These are phyloP conservation scores for Termitomyces sp. DNA, from an alignment of 768 basidiomycete species.

Conservation along the genomic window DNA sequence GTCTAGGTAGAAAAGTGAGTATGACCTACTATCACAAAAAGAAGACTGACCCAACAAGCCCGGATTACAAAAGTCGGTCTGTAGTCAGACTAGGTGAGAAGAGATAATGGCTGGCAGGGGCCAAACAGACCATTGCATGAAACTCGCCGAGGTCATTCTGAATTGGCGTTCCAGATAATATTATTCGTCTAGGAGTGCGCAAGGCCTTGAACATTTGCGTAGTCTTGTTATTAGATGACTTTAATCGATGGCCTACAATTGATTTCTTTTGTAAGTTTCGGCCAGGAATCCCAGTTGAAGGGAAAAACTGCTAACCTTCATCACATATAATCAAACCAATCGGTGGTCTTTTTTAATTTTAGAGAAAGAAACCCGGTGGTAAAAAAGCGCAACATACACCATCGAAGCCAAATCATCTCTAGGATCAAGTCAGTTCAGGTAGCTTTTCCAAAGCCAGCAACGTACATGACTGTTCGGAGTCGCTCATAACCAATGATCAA, in stretches of 20 bases:
- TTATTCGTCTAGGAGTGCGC: conserved; percentile 72
- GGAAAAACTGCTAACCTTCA: conserved; percentile 55
- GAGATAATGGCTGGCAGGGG: background rate
- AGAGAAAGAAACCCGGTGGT: background rate
- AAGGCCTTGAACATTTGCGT: conserved; percentile 81
- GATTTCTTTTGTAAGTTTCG: background rate
- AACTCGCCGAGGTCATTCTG: conserved; percentile 96
- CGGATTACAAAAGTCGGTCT: conserved; percentile 95
- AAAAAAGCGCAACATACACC: conserved; percentile 42
- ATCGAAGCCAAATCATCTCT: conserved; percentile 53
- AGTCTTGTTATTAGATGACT: conserved; percentile 90
- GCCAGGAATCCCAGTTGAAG: background rate
- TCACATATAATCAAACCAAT: conserved; percentile 95
- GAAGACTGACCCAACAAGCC: conserved; percentile 66
- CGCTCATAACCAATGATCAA: conserved; percentile 95
- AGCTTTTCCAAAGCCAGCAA: background rate
- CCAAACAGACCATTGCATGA: conserved; percentile 80
- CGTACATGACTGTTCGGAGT: conserved; percentile 74
- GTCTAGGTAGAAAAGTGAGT: conserved; percentile 38
- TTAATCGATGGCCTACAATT: conserved; percentile 77
- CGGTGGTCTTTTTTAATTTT: conserved; percentile 56
- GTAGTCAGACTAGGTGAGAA: background rate
- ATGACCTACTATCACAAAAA: background rate
- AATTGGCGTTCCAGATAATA: conserved; percentile 94
- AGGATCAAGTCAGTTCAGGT: background rate